phyloP scores from a whole-genome alignment of 176 grass and related monocot genomes.

The Ensete glaucum region DNA sequence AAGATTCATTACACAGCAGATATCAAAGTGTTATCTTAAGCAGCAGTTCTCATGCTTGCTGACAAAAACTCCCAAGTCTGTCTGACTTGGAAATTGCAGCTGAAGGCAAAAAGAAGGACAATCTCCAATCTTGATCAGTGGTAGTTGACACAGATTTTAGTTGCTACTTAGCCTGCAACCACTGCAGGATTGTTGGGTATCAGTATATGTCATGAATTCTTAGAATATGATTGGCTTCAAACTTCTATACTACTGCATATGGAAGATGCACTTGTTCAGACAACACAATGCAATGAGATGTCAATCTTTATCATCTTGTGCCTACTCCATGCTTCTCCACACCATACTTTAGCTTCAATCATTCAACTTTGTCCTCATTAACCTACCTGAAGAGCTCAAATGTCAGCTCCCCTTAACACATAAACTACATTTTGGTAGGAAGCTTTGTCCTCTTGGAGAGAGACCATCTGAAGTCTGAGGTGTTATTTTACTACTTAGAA shows the following conservation, averaged over 20 bases:
- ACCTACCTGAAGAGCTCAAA: background rate
- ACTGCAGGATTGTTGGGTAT: no score
- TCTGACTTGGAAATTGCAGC: no score
- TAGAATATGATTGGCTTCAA: background rate
- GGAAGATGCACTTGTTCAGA: background rate
- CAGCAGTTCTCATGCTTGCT: no score
- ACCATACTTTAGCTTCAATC: no score
- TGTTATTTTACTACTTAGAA: background rate
- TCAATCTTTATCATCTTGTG: background rate
- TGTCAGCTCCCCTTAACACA: background rate
- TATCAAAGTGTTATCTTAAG: no score
- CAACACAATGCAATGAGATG: background rate
- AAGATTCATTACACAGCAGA: no score
- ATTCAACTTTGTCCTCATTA: background rate
- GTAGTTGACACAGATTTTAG: no score
- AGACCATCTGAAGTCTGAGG: background rate
- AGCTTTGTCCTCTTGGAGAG: background rate
- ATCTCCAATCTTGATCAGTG: no score
- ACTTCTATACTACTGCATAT: no score
- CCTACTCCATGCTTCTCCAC: background rate
- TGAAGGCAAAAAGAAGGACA: no score
- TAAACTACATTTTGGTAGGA: background rate
- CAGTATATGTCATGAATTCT: background rate
- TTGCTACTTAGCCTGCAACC: no score
- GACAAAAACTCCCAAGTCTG: no score